Conservation (phyloP, 1,284 basidiomycete genomes). For the Microbotryum lychnidis-dioicae region DNA sequence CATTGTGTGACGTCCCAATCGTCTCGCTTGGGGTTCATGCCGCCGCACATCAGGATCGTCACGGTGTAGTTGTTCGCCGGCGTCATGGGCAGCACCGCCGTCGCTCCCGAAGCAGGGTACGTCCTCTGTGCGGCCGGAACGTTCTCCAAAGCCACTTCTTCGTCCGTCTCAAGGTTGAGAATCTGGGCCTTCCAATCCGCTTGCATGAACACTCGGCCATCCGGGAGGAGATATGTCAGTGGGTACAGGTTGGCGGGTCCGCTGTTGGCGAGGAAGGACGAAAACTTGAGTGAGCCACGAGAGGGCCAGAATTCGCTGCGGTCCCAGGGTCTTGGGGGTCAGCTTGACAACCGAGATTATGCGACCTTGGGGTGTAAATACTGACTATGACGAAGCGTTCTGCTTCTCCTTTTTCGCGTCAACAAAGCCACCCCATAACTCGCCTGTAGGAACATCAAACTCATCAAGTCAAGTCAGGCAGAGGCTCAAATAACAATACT, state of each 20-base stretch:
- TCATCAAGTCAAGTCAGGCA: too few species aligned
- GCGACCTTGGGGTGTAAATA: too few species aligned
- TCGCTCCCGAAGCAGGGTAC: slow-evolving; percentile 70
- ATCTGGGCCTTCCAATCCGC: slow-evolving; percentile 37
- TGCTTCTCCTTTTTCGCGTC: slow-evolving; percentile 61
- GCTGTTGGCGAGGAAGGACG: slow-evolving; percentile 57
- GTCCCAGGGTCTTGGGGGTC: slow-evolving; percentile 49
- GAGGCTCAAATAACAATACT: not conserved
- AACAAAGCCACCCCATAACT: slow-evolving; percentile 59
- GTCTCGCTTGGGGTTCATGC: slow-evolving; percentile 57
- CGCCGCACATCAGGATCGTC: slow-evolving; percentile 69
- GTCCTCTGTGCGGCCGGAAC: slow-evolving; percentile 60
- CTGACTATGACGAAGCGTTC: slow-evolving; percentile 57
- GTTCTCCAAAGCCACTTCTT: slow-evolving; percentile 45
- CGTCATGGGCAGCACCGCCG: slow-evolving; percentile 58
- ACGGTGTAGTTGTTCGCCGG: slow-evolving; percentile 56
- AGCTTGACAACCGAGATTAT: too few species aligned
- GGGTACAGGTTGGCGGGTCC: slow-evolving; percentile 83
- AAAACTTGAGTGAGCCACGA: not conserved
- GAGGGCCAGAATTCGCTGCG: slow-evolving; percentile 3
- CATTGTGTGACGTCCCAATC: slow-evolving; percentile 34
- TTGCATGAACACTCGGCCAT: slow-evolving; percentile 49
- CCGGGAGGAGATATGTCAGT: slow-evolving; percentile 72
- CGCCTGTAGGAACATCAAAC: too few species aligned
- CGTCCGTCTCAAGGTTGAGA: slow-evolving; percentile 56